phyloP scores from a whole-genome alignment of 2,329 filamentous ascomycete species.

The Harringtonia aguacate region DNA sequence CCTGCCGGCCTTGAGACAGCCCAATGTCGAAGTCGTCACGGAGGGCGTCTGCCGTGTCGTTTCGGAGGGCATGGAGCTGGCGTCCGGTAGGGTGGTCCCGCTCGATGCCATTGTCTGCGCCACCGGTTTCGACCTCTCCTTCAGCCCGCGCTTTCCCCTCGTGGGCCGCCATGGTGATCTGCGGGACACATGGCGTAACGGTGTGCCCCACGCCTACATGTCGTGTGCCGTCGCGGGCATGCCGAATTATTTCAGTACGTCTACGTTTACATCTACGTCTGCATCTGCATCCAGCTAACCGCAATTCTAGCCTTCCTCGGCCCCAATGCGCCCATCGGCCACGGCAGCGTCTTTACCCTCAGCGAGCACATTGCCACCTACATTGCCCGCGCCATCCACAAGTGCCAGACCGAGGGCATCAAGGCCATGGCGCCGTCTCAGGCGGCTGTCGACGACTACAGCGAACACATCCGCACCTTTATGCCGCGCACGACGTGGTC shows the following conservation, averaged over 20 bases:
- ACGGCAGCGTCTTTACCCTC: slow-evolving; percentile 40
- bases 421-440: slow-evolving; percentile 32
- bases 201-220: slow-evolving; percentile 39
- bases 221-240: slow-evolving; percentile 39
- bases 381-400: slow-evolving; percentile 34
- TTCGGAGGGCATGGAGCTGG: slow-evolving; percentile 34
- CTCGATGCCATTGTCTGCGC: slow-evolving; percentile 47
- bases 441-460: slow-evolving; percentile 38
- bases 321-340: slow-evolving; percentile 39
- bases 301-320: slow-evolving; percentile 36
- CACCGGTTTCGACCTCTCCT: slow-evolving; percentile 46
- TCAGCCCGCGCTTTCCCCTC: slow-evolving; percentile 39
- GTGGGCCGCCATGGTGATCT: slow-evolving; percentile 38
- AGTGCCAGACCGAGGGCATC: slow-evolving; percentile 40
- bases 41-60: slow-evolving; percentile 34
- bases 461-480: slow-evolving; percentile 34
- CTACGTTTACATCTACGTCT: background rate
- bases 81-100: slow-evolving; percentile 34
- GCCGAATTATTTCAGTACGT: slow-evolving; percentile 45
- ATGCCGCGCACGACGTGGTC: slow-evolving; percentile 44
- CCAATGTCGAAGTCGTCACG: slow-evolving; percentile 37
- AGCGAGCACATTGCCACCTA: slow-evolving; percentile 41
- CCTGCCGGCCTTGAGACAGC: slow-evolving; percentile 31
- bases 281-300: background rate
- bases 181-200: slow-evolving; percentile 33